These are phyloP conservation scores for Thermochaetoides thermophila DNA, from an alignment of 495 filamentous ascomycete species.

Conservation along the genomic window DNA sequence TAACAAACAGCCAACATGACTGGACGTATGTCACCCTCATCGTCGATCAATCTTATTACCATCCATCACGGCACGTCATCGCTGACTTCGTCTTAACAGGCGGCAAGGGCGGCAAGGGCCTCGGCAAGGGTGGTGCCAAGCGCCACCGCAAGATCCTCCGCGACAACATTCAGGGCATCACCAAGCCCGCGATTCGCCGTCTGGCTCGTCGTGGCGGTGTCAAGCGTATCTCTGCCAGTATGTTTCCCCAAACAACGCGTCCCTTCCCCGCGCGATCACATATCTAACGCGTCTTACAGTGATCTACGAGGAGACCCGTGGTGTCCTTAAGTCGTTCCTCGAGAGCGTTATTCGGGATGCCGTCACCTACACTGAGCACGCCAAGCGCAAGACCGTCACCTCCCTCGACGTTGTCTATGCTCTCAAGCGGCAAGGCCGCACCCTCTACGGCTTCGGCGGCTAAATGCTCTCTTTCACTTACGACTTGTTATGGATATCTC, in stretches of 20 bases:
- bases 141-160: slow-evolving; percentile 98
- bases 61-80: slow-evolving; percentile 5
- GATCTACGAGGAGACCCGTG: slow-evolving; percentile 99
- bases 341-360: slow-evolving; percentile 99
- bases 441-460: slow-evolving; percentile 94
- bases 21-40: slow-evolving; percentile 81
- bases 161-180: slow-evolving; percentile 99
- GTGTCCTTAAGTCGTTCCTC: slow-evolving; percentile 99
- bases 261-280: background rate
- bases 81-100: slow-evolving; percentile 31
- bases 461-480: slow-evolving; percentile 29
- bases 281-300: slow-evolving; percentile 36
- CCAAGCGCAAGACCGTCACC: slow-evolving; percentile 95
- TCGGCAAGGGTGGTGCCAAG: slow-evolving; percentile 76
- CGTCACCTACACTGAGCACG: slow-evolving; percentile 96
- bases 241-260: slow-evolving; percentile 15
- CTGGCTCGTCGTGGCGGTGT: slow-evolving; percentile 98
- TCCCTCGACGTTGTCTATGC: slow-evolving; percentile 91
- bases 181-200: slow-evolving; percentile 99
- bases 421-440: slow-evolving; percentile 85
- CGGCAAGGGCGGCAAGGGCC: slow-evolving; percentile 94
- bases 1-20: slow-evolving; percentile 56
- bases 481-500: slow-evolving; percentile 8
- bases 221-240: slow-evolving; percentile 99
- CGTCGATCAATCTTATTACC: slow-evolving; percentile 8